These are phyloP conservation scores for Polyporus tsugae DNA, from an alignment of 1,284 basidiomycete genomes.

Conservation along the genomic window DNA sequence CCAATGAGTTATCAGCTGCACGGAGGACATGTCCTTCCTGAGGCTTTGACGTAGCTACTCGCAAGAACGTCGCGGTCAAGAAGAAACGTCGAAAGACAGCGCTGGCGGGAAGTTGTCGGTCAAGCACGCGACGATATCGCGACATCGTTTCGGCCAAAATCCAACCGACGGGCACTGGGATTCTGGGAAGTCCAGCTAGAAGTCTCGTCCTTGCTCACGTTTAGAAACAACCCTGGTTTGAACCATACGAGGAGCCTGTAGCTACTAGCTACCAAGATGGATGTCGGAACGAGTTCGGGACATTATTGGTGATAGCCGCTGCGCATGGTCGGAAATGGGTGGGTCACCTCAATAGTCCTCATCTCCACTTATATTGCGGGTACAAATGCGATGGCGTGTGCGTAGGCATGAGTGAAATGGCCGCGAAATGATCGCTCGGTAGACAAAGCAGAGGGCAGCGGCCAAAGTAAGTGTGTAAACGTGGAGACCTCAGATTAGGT, in stretches of 20 bases:
- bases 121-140: neutral
- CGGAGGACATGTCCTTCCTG: neutral
- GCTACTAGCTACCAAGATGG: too few relatives aligned
- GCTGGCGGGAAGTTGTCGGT: neutral
- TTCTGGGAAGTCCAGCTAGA: neutral
- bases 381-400: neutral
- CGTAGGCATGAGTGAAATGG: neutral
- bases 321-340: neutral
- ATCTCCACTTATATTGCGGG: neutral
- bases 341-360: neutral
- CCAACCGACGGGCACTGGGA: too few relatives aligned
- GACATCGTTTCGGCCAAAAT: too few relatives aligned
- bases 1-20: neutral
- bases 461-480: neutral
- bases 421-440: neutral
- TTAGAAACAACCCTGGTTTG: neutral
- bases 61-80: neutral
- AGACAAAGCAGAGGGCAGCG: neutral
- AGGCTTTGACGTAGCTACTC: too few relatives aligned
- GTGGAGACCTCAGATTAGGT: slow-evolving; percentile 1
- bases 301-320: too few relatives aligned
- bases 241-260: neutral
- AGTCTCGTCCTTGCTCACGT: neutral
- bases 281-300: too few relatives aligned
- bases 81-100: neutral